Evolutionary conservation across 2,329 filamentous ascomycete species (phyloP).

Genomic region (Ophiostoma tasmaniense): DNA sequence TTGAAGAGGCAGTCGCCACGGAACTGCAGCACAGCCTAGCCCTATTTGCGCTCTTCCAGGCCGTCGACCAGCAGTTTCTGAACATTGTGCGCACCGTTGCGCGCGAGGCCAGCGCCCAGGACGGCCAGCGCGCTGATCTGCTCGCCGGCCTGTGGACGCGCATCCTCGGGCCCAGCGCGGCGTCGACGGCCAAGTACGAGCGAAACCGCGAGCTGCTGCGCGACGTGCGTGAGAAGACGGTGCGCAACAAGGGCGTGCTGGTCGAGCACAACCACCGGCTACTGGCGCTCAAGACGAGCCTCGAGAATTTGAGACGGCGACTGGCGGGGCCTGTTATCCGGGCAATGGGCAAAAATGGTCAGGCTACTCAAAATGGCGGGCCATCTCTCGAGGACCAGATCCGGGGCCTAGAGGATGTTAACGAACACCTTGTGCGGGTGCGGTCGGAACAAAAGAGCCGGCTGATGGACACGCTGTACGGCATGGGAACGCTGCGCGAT

Average conservation of each 20-base stretch:
- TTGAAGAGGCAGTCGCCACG: slow-evolving; percentile 81
- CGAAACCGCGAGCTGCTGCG: slow-evolving; percentile 75
- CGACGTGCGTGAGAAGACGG: slow-evolving; percentile 71
- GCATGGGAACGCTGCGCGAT: slow-evolving; percentile 29
- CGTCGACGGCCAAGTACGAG: slow-evolving; percentile 78
- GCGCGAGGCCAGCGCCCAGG: slow-evolving; percentile 73
- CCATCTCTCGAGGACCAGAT: slow-evolving; percentile 81
- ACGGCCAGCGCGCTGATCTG: slow-evolving; percentile 70
- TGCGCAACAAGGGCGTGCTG: slow-evolving; percentile 78
- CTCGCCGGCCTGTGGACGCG: slow-evolving; percentile 79
- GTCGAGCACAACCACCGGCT: slow-evolving; percentile 81
- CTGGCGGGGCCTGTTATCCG: slow-evolving; percentile 77
- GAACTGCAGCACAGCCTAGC: slow-evolving; percentile 73
- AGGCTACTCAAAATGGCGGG: slow-evolving; percentile 30
- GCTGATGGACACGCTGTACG: slow-evolving; percentile 72
- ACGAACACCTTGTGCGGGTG: slow-evolving; percentile 66
- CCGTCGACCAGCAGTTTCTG: slow-evolving; percentile 81
- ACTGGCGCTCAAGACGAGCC: slow-evolving; percentile 72
- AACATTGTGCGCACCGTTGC: slow-evolving; percentile 79
- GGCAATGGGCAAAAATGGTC: slow-evolving; percentile 41
- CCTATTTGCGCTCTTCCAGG: slow-evolving; percentile 83
- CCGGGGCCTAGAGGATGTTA: slow-evolving; percentile 68
- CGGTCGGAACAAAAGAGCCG: slow-evolving; percentile 74
- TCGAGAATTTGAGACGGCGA: slow-evolving; percentile 76
- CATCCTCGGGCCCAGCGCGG: slow-evolving; percentile 67